Conservation (phyloP, 23 red algal genomes). For the Chondrus crispus region DNA sequence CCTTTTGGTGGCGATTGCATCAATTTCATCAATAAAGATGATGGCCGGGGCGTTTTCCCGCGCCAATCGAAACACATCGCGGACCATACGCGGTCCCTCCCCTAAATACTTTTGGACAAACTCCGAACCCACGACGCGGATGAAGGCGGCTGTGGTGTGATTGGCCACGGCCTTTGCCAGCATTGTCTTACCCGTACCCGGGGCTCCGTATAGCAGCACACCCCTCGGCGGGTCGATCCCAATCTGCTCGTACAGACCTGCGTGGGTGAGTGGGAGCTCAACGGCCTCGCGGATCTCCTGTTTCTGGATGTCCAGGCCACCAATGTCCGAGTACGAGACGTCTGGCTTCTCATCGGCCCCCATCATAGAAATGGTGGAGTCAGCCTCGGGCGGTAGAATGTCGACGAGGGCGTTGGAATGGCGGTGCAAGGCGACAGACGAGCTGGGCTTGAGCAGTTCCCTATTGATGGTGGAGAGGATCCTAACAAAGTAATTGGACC, state of each 20-base stretch:
- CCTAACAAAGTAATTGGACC: constrained; percentile 95
- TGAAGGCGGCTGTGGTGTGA: constrained; percentile 97
- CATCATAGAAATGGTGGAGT: constrained; percentile 97
- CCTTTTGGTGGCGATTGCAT: constrained; percentile 98
- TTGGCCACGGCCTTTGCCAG: constrained; percentile 98
- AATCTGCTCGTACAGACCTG: constrained; percentile 92
- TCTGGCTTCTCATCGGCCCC: constrained; percentile 89
- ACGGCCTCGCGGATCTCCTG: constrained; percentile 99
- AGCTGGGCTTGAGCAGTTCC: constrained; percentile 90
- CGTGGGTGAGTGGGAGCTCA: constrained; percentile 96
- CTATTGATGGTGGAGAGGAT: constrained; percentile 94
- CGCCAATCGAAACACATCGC: constrained; percentile 96
- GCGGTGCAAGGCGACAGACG: constrained; percentile 94
- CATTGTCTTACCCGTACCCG: constrained; percentile 98
- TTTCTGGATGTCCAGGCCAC: constrained; percentile 98
- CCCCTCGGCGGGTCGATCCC: constrained; percentile 98
- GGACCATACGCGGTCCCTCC: constrained; percentile 99
- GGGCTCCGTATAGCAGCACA: constrained; percentile 92
- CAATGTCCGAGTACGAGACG: constrained; percentile 97
- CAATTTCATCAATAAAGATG: constrained; percentile 99
- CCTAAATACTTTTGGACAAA: constrained; percentile 99
- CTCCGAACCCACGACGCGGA: constrained; percentile 94
- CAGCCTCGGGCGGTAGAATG: constrained; percentile 93
- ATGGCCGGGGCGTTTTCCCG: constrained; percentile 93
- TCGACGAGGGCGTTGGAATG: constrained; percentile 98